Evolutionary conservation across 1,284 basidiomycete species (phyloP).

Genomic region (Heterobasidion irregulare): DNA sequence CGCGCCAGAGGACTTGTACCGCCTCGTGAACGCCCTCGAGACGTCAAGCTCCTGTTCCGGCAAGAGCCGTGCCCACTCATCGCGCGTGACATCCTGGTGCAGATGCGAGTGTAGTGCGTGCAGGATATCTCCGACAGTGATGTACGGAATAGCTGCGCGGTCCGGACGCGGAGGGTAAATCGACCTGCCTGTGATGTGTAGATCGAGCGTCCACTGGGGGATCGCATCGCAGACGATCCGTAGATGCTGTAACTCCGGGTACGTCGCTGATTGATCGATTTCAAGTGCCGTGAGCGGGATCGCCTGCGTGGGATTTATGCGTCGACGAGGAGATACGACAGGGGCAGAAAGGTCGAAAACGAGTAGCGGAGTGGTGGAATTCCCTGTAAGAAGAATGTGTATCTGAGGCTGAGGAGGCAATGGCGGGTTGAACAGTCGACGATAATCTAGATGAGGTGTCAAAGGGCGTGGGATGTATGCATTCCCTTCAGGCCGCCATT

Average conservation of each 20-base stretch:
- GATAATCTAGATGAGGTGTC: not conserved
- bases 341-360: conserved; percentile 46
- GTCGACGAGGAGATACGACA: conserved; percentile 34
- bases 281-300: conserved; percentile 33
- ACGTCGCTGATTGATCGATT: conserved; percentile 43
- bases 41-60: conserved; percentile 33
- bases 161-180: conserved; percentile 14
- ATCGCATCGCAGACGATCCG: conserved; percentile 48
- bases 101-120: conserved; percentile 41
- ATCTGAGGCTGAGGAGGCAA: conserved; percentile 23
- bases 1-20: conserved; percentile 29
- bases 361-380: conserved; percentile 30
- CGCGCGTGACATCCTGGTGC: conserved; percentile 43
- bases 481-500: not conserved
- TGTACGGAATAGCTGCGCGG: conserved; percentile 24
- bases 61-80: conserved; percentile 44
- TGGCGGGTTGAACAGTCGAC: conserved; percentile 9
- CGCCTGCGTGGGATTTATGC: conserved; percentile 27
- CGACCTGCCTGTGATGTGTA: conserved; percentile 24
- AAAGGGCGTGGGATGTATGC: not conserved
- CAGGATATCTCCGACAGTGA: conserved; percentile 53
- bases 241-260: conserved; percentile 47
- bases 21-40: conserved; percentile 43
- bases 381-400: conserved; percentile 52
- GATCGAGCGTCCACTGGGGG: conserved; percentile 53